Conservation (phyloP, 306 rosid genomes). For the Cotoneaster glaucophyllus region DNA sequence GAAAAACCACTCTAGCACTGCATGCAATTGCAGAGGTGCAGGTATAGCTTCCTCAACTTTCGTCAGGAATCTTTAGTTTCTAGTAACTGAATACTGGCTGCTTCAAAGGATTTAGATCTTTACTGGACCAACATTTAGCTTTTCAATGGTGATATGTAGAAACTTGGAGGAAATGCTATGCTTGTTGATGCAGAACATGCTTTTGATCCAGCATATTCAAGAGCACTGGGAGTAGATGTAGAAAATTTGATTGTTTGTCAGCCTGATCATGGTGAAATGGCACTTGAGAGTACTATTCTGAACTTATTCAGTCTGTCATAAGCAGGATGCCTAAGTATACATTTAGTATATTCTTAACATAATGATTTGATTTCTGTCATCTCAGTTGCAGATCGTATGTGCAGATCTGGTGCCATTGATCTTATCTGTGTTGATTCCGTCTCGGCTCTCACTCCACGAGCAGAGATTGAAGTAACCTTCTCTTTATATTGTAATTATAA, state of each 20-base stretch:
- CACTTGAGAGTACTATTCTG: constrained; percentile 75
- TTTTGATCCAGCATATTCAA: constrained; percentile 96
- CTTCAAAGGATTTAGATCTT: not conserved
- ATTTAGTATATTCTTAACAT: constrained; percentile 3
- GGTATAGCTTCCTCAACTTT: constrained; percentile 38
- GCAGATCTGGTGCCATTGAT: constrained; percentile 97
- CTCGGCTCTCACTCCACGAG: constrained; percentile 98
- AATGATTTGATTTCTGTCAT: constrained; percentile 27
- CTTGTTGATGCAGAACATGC: constrained; percentile 99
- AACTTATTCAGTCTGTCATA: constrained; percentile 6
- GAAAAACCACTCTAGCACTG: constrained; percentile 95
- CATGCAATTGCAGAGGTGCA: constrained; percentile 99
- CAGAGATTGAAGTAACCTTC: constrained; percentile 79
- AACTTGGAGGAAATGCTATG: constrained; percentile 97
- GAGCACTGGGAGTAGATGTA: constrained; percentile 93
- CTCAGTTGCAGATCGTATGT: constrained; percentile 97
- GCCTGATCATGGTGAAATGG: constrained; percentile 99
- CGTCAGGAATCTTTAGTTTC: constrained; percentile 2
- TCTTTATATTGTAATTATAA: not conserved
- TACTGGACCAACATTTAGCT: constrained; percentile 17
- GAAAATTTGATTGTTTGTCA: constrained; percentile 95
- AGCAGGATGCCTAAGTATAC: not conserved
- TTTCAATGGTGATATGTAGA: constrained; percentile 48
- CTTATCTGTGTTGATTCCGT: constrained; percentile 97
- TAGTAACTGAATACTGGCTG: not conserved